These are phyloP conservation scores for Angophora floribunda DNA, from an alignment of 345 rosid genomes.

Conservation along the genomic window DNA sequence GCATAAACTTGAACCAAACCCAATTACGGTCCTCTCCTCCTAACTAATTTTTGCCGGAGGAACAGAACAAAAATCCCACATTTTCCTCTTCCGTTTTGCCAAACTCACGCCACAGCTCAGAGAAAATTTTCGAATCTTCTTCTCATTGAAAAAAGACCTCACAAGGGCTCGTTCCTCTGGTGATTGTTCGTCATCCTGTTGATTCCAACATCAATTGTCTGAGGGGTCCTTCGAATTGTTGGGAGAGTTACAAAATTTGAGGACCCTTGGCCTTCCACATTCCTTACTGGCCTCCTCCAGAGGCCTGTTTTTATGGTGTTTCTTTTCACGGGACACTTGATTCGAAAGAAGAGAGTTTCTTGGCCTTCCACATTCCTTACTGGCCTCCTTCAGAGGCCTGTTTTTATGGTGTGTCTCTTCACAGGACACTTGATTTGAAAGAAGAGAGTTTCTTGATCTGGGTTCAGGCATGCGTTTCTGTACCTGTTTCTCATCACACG, in stretches of 20 bases:
- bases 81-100: background rate
- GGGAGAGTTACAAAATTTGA: background rate
- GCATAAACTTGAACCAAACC: background rate
- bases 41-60: background rate
- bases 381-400: too few species aligned
- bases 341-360: too few species aligned
- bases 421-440: background rate
- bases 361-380: too few species aligned
- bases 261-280: background rate
- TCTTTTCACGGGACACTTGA: background rate
- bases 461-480: slow-evolving; percentile 48
- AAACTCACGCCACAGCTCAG: background rate
- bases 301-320: background rate
- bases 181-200: background rate
- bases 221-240: background rate
- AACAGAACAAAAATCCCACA: background rate
- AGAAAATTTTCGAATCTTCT: background rate
- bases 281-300: background rate
- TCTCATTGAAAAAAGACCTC: background rate
- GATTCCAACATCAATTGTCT: background rate
- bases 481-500: slow-evolving; percentile 55
- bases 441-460: background rate
- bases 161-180: background rate
- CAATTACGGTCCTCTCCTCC: background rate
- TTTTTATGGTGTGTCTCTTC: background rate